Base-by-base conservation (phyloP, 2,329 filamentous ascomycete genomes). In the Paramyrothecium sp. region DNA sequence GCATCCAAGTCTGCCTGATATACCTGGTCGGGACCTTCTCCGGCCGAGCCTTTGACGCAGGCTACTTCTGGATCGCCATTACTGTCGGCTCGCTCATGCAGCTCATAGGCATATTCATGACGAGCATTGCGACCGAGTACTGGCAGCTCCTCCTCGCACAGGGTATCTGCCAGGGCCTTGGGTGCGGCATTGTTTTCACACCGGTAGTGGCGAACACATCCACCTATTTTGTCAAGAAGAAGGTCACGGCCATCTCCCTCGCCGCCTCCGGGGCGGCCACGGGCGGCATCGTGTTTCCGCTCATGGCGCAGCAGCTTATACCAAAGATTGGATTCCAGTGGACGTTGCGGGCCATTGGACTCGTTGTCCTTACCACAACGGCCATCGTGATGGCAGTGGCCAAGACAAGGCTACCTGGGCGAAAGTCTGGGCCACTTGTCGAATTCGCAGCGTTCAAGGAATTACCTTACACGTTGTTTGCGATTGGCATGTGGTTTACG, bases 271-370 rank as follows among this genome's bases (percentile, higher is more conserved):
- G 88, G 1, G 84, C 83, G 23, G 81, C 80, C 0, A 82, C 82
- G 0, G 88, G 88, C 1, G 87, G 87, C 0, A 73, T 89, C 21
- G 76, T 89, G 3, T 90, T 87, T 65, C 87, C 88, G 0, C 75
- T 83, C 2, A 77, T 85, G 19, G 76, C 82, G 1, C 75, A 79
- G 63, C 79, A 85, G 55, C 70, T 89, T 12, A 71, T 88, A 2
- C 83, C 85, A 0, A 75, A 74, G 19, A 72, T 89, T 3, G 87
- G 87, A 0, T 89, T 88, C 64, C 76, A 77, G 0, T 89, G 86
- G 85, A 87, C 87, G 0, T 78, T 88, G n/a, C 76, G 87, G 0
- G 78, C 81, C 0, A 77, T 88, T 60, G 87, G 82, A 0, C 81
- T 90, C 54, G 78, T 89, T 33, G 83, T 85, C 23, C 61, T 88